Evolutionary conservation across 768 basidiomycete genomes (phyloP), one percentile per base, ranked within the genome.

Genomic region (Suillus weaverae): DNA sequence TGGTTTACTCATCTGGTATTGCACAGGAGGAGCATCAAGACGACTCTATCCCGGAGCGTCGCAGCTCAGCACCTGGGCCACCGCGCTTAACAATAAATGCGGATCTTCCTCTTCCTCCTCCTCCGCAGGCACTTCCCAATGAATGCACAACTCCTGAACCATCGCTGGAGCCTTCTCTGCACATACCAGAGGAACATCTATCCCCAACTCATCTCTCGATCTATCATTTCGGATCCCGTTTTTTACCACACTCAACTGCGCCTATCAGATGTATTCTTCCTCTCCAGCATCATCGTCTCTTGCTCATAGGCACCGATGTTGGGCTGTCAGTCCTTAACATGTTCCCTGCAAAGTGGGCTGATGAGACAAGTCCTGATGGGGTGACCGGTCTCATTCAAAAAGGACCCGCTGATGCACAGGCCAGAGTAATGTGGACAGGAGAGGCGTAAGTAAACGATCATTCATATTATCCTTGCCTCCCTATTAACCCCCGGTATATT

Each of bases 301-400:
- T 95, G n/a, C 83, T 95, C 14, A 84, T 95, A 33, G 93, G 93
- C 4, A 89, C 91, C 63, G 89, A 92, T 66, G 83, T 88, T 64
- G 93, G 93, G 3, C 81, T 95, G 32, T 91, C 90, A 1, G 91
- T 94, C 7, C 76, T 95, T 57, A 89, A 95, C 71, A 88, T 92
- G 86, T 91, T 88, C 70, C 92, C 93, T 1, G 82, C 86, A 68
- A 89, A 90, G 66, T 89, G 85, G 86, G 70, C 70, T 11, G 79
- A 79, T 30, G 87, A 85, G 22, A 66, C 69, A 26, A 71, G 70
- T n/a, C 26, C 55, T 32, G 75, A 77, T 3, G 85, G 84, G 2
- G 77, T 75, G 3, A 73, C 82, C 16, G 75, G 78, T 20, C 70
- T 82, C 9, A 50, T 76, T 33, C 75, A 77, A 51, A 88, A 86